Evolutionary conservation across 2,329 filamentous ascomycete genomes (phyloP).

Genomic region (Trichoderma sp.): DNA sequence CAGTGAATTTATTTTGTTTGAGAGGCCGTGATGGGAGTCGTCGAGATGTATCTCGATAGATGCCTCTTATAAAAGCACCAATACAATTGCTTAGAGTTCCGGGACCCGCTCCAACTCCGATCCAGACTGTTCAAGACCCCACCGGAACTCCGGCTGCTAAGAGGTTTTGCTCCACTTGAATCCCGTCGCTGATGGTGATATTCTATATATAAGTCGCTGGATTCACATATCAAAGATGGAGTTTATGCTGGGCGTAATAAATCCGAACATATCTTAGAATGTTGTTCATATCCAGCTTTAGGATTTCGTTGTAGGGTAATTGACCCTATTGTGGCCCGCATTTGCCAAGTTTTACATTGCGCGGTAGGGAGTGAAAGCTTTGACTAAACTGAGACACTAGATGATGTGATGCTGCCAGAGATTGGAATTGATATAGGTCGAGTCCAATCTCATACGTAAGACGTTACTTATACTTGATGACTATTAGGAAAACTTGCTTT

Average conservation of each 20-base stretch:
- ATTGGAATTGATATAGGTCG: too few relatives aligned
- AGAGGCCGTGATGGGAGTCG: background rate
- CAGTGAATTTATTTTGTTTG: background rate
- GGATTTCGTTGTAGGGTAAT: background rate
- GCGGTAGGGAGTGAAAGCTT: too few relatives aligned
- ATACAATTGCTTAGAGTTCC: background rate
- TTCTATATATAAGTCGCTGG: background rate
- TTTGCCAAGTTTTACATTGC: background rate
- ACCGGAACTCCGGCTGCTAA: background rate
- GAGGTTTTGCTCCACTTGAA: background rate
- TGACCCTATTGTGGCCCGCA: too few relatives aligned
- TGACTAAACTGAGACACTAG: too few relatives aligned
- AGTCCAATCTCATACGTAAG: too few relatives aligned
- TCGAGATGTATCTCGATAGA: background rate
- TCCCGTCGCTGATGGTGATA: background rate
- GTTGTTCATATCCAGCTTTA: background rate
- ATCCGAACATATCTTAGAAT: background rate
- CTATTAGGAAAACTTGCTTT: background rate
- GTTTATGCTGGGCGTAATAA: fast-evolving
- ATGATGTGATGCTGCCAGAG: too few relatives aligned
- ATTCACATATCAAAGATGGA: too few relatives aligned
- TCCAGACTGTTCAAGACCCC: background rate
- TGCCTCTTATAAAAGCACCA: background rate
- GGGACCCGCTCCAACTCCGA: background rate
- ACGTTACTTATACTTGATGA: too few relatives aligned